Evolutionary conservation across 108 stramenopile genomes (phyloP), one percentile per base, ranked within the genome.

Genomic region (Cyclotella atomus): DNA sequence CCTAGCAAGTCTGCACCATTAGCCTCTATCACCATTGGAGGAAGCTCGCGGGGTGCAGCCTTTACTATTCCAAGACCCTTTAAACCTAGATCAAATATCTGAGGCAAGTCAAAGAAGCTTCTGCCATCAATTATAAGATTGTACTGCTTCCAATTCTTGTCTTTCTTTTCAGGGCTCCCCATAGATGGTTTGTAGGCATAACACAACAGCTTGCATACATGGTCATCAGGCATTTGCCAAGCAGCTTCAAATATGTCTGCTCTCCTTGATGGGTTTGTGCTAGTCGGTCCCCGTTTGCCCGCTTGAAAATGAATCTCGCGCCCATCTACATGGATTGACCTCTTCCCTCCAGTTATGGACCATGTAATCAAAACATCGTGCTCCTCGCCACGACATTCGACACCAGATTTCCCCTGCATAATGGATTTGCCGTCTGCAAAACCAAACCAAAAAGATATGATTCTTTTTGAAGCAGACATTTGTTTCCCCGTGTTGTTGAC

Each of bases 351-450:
- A 9, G 89, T 89, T 44, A 93, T 61, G 30, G 79, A 79, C 95
- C 95, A 96, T 27, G 89, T 79, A 41, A 93, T 59, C 33, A 70
- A 65, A 14, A 96, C 85, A 64, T 96, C 89, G 73, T 96, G 95
- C 70, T 96, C 92, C 46, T 85, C 86, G 14, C 95, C 95, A 16
- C 95, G 87, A 55, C 90, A 91, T 20, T 95, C 86, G 3, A 67
- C 66, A 15, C 91, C 90, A 19, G 76, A 57, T 25, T 49, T 71
- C 15, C 91, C 91, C 25, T 66, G 34, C 21, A 63, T 70, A 29
- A 91, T 64, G 12, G 95, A 83, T 27, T 71, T 38, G 24, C 38
- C 6, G 62, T 91, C 84, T 61, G 92, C 80, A 79, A 91, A 92
- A 1, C 95, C 95, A 81, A 93, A 96, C 20, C 87, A 50, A 47